phyloP scores from a whole-genome alignment of 805 yeast genomes.

The Tetrapisispora fleetii region DNA sequence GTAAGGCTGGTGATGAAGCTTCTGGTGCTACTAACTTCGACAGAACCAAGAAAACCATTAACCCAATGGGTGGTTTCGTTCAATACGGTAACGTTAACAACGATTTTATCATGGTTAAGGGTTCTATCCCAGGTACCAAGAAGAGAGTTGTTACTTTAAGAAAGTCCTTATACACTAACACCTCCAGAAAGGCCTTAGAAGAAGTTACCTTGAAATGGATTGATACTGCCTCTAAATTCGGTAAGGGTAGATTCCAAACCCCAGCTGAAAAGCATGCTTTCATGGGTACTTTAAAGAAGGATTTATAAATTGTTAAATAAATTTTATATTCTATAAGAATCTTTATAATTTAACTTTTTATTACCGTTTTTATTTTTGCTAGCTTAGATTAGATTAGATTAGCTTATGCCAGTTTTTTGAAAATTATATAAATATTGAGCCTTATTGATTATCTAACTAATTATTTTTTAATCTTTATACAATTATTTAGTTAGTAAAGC shows the following conservation, averaged over 20 bases:
- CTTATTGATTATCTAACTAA: no score
- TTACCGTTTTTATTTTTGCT: not conserved
- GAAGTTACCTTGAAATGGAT: slow-evolving; percentile 97
- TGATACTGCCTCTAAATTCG: slow-evolving; percentile 99
- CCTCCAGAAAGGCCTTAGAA: slow-evolving; percentile 96
- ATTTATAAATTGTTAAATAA: slow-evolving; percentile 41
- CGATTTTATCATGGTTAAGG: slow-evolving; percentile 96
- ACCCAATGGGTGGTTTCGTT: slow-evolving; percentile 99
- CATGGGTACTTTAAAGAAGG: slow-evolving; percentile 99
- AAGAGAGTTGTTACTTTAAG: slow-evolving; percentile 99
- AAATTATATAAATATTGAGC: no score
- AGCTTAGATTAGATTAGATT: no score
- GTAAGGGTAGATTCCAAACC: slow-evolving; percentile 99
- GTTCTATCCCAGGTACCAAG: slow-evolving; percentile 99
- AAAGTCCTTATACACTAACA: slow-evolving; percentile 96
- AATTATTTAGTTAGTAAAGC: not conserved
- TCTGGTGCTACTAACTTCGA: slow-evolving; percentile 95
- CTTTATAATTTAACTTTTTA: slow-evolving; percentile 1
- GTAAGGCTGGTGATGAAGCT: slow-evolving; percentile 90
- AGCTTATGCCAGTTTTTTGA: no score
- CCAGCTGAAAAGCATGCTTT: slow-evolving; percentile 99
- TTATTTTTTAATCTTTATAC: no score
- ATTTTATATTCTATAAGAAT: not conserved
- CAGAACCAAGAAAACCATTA: slow-evolving; percentile 99
- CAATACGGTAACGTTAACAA: slow-evolving; percentile 97